Evolutionary conservation across 306 rosid genomes (phyloP), one percentile per base, ranked within the genome.

Genomic region (Herpetospermum pedunculosum): DNA sequence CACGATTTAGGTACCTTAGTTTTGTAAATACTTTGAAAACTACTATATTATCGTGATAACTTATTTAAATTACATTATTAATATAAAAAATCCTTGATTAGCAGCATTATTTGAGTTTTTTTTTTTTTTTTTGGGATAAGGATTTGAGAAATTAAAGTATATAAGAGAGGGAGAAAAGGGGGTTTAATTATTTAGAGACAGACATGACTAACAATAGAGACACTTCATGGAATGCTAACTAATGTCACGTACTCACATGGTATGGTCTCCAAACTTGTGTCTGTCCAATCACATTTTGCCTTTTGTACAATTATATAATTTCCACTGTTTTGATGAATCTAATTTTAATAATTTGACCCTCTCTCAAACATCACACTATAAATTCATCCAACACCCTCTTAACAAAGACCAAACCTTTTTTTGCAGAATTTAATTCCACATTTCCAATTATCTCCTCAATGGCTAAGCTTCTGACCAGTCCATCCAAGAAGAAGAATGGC

Each of bases 401-500:
- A 4, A 34, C 8, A 35, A 35, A 8, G 29, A n/a, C 47, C 47
- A 35, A 63, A 10, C 69, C n/a, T n/a, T n/a, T 35, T 38, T 21
- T 65, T 65, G 47, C 9, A 19, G 0, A n/a, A 62, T 28, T 9
- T 0, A 12, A 35, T 13, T 9, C 18, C 28, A 48, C 26, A 32
- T 32, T 32, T 0, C 7, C 16, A 5, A 5, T 5, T 21, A 48
- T 5, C 0, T 5, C 1, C 3, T 43, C 49, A 26, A 81, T 91
- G 98, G 87, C 84, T 28, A 86, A 76, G 74, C 38, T 73, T 23
- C 80, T 49, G 71, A 76, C 29, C 34, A 67, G n/a, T n/a, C n/a
- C 13, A 44, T 69, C 78, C 58, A 88, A 80, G 80, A 87, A 80
- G 76, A 90, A 76, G 57, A 70, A 73, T 38, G 81, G 83, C 80